Evolutionary conservation across 768 basidiomycete genomes (phyloP).

Genomic region (Hypholoma sublateritium): DNA sequence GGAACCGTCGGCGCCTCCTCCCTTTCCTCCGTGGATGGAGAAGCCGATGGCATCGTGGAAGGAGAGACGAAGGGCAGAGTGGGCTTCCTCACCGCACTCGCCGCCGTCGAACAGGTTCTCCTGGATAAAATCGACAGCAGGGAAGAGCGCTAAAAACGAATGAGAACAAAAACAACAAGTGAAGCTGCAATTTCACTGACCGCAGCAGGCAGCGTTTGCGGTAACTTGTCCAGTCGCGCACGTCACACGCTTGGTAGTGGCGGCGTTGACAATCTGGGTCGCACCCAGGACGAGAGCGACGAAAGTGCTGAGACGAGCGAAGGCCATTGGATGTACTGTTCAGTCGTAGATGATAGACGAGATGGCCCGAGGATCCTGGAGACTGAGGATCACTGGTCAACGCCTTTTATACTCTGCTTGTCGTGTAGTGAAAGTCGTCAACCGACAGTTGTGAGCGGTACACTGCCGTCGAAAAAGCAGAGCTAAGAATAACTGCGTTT

Average conservation of each 20-base stretch:
- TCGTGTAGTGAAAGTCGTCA: background rate
- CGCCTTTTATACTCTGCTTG: slow-evolving; percentile 14
- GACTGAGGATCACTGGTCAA: background rate
- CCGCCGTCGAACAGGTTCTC: slow-evolving; percentile 31
- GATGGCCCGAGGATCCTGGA: slow-evolving; percentile 16
- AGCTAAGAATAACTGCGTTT: slow-evolving; percentile 7
- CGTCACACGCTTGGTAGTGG: slow-evolving; percentile 19
- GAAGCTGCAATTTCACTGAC: slow-evolving; percentile 4
- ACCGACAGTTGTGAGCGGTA: background rate
- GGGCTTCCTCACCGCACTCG: slow-evolving; percentile 33
- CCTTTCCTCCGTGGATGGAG: slow-evolving; percentile 22
- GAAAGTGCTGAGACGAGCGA: slow-evolving; percentile 20
- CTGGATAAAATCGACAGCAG: slow-evolving; percentile 28
- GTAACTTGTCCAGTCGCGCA: slow-evolving; percentile 25
- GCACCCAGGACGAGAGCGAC: slow-evolving; percentile 17
- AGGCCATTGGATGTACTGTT: slow-evolving; percentile 13
- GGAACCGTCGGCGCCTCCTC: slow-evolving; percentile 10
- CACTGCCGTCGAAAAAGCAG: background rate
- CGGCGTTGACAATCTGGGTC: slow-evolving; percentile 13
- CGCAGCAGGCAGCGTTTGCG: slow-evolving; percentile 23
- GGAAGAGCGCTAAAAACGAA: slow-evolving; percentile 15
- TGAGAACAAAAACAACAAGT: background rate
- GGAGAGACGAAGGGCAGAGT: slow-evolving; percentile 21
- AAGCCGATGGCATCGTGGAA: slow-evolving; percentile 25
- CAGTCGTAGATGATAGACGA: slow-evolving; percentile 8